phyloP scores from a whole-genome alignment of 495 filamentous ascomycete genomes.

The Penicillium ucsense region DNA sequence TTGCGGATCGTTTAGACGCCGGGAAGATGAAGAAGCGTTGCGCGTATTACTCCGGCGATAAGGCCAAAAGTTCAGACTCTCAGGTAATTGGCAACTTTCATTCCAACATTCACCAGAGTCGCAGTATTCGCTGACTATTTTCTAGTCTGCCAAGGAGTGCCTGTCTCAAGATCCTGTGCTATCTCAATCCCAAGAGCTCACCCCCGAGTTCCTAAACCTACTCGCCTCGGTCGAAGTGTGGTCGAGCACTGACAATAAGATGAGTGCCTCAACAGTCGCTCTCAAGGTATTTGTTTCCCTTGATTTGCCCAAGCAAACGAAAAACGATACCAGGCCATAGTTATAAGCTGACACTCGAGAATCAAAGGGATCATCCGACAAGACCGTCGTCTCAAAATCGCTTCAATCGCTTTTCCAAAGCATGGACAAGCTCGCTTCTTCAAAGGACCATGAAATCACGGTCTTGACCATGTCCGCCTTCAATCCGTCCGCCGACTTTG shows the following conservation, averaged over 20 bases:
- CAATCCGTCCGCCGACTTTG: background rate
- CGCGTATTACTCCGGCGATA: conserved; percentile 5
- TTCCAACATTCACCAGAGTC: no score
- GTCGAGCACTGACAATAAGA: conserved; percentile 9
- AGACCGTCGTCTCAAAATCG: conserved; percentile 1
- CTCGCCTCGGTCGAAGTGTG: conserved; percentile 19
- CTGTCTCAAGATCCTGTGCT: conserved; percentile 15
- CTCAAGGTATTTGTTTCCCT: conserved; percentile 16
- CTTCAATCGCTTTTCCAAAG: conserved; percentile 14
- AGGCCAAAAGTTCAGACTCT: background rate
- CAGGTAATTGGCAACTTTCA: no score
- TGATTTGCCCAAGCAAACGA: no score
- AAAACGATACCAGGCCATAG: background rate
- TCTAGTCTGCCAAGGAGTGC: conserved; percentile 15
- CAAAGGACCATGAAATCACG: conserved; percentile 12
- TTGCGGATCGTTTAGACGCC: conserved; percentile 5
- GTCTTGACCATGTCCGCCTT: conserved; percentile 11
- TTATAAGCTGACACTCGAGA: no score
- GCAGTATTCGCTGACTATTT: background rate
- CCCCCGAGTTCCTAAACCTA: conserved; percentile 9
- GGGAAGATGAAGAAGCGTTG: conserved; percentile 12
- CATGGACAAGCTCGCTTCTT: conserved; percentile 9
- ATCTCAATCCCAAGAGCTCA: background rate
- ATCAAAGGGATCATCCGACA: background rate
- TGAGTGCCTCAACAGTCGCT: conserved; percentile 11